Evolutionary conservation across 2,329 filamentous ascomycete genomes (phyloP).

Genomic region (Chaetomiaceae sp.): DNA sequence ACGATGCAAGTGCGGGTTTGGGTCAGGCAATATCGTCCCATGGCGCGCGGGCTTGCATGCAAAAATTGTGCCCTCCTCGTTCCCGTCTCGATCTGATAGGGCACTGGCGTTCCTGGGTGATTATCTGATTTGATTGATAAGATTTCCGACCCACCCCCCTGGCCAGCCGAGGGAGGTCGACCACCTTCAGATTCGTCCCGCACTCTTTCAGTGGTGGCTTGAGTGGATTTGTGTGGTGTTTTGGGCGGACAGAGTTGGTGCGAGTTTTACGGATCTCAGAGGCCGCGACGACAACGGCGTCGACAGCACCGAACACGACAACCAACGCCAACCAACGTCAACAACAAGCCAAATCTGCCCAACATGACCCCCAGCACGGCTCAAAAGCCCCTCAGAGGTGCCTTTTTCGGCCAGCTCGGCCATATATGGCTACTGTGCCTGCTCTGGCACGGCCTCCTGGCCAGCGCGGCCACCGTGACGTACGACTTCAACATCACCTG

Average conservation of each 20-base stretch:
- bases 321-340: too few relatives aligned
- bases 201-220: neutral
- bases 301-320: too few relatives aligned
- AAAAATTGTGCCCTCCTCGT: neutral
- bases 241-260: neutral
- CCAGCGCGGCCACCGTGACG: constrained; percentile 39
- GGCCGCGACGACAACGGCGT: too few relatives aligned
- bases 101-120: neutral
- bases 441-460: constrained; percentile 9
- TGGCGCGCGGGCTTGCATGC: too few relatives aligned
- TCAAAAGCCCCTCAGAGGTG: neutral
- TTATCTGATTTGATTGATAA: constrained; percentile 20
- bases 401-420: neutral
- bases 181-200: neutral
- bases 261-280: too few relatives aligned
- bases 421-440: constrained; percentile 1
- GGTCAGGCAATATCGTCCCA: too few relatives aligned
- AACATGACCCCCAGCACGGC: too few relatives aligned
- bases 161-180: neutral
- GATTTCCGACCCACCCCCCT: neutral
- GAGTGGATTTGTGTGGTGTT: neutral
- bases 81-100: constrained; percentile 7
- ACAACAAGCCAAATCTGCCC: too few relatives aligned
- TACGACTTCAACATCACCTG: constrained; percentile 66
- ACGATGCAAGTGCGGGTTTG: too few relatives aligned